Percentiles rank a stretch among this genome's conserved stretches.
Evolutionary conservation across 2,329 filamentous ascomycete species (phyloP).

Genomic region (Ophiostoma sp.): DNA sequence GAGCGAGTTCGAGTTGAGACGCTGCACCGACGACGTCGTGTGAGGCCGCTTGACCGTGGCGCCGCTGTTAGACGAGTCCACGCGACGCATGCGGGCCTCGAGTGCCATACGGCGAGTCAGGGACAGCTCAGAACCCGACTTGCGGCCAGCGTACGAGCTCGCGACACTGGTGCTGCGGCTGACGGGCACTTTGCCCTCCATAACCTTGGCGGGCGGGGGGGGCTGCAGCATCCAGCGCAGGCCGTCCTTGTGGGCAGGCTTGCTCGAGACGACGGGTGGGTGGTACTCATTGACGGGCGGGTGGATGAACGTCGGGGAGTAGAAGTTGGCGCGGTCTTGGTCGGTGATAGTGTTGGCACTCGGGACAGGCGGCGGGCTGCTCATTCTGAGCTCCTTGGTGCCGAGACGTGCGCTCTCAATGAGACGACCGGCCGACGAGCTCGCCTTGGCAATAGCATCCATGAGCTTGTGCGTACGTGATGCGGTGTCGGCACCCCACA

Average conservation of each 20-base stretch:
- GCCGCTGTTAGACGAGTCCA: constrained; percentile 22
- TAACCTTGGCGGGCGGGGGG: constrained; percentile 80
- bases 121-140: constrained; percentile 20
- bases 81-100: constrained; percentile 23
- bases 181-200: constrained; percentile 77
- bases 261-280: constrained; percentile 75
- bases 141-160: constrained; percentile 43
- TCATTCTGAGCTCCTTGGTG: constrained; percentile 38
- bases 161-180: constrained; percentile 56
- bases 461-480: constrained; percentile 50
- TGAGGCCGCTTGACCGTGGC: constrained; percentile 11
- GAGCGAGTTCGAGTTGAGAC: background rate
- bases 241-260: constrained; percentile 61
- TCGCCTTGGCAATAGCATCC: constrained; percentile 53
- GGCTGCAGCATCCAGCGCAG: constrained; percentile 90
- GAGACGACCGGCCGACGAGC: constrained; percentile 49
- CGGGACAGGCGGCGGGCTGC: background rate
- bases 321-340: constrained; percentile 52
- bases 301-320: constrained; percentile 47
- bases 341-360: constrained; percentile 37
- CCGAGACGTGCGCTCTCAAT: constrained; percentile 45
- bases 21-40: constrained; percentile 14
- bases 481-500: constrained; percentile 64
- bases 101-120: constrained; percentile 22
- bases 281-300: constrained; percentile 82